These are phyloP conservation scores for Furcasterigmium furcatum DNA, from an alignment of 2,329 filamentous ascomycete species.

Conservation along the genomic window DNA sequence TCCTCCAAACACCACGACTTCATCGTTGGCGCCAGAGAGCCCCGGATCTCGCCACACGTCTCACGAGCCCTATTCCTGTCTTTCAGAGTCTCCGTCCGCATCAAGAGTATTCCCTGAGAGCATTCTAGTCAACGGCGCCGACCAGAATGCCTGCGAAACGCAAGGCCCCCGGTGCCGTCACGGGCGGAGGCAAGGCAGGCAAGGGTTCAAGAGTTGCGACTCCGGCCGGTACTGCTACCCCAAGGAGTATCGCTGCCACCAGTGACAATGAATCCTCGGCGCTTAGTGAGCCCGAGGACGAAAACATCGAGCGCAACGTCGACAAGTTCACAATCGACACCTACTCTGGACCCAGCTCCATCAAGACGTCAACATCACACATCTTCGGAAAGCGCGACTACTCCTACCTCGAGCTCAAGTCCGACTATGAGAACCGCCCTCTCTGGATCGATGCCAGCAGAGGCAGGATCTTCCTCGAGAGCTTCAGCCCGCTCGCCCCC, in stretches of 20 bases:
- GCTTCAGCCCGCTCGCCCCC: constrained; percentile 82
- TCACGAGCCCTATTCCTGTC: no score
- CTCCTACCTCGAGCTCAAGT: constrained; percentile 77
- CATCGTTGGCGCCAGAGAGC: no score
- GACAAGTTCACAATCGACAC: constrained; percentile 55
- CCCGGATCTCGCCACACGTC: no score
- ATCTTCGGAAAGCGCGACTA: constrained; percentile 63
- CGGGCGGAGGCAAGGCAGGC: constrained; percentile 50
- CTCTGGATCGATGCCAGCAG: constrained; percentile 90
- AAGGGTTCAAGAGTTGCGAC: constrained; percentile 57
- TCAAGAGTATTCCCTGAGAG: no score
- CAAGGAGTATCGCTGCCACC: constrained; percentile 54
- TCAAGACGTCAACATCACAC: constrained; percentile 27
- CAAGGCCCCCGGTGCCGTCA: constrained; percentile 54
- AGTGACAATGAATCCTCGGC: constrained; percentile 46
- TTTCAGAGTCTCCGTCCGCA: no score
- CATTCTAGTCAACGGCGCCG: no score
- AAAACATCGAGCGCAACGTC: constrained; percentile 55
- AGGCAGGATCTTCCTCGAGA: constrained; percentile 88
- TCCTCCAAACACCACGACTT: no score
- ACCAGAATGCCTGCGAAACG: constrained; percentile 62
- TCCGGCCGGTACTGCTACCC: constrained; percentile 53
- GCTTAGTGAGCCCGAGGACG: constrained; percentile 40
- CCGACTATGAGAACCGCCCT: constrained; percentile 84
- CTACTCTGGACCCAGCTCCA: constrained; percentile 25